Conservation (phyloP, 2,329 filamentous ascomycete species). For the Lachnellula cervina region DNA sequence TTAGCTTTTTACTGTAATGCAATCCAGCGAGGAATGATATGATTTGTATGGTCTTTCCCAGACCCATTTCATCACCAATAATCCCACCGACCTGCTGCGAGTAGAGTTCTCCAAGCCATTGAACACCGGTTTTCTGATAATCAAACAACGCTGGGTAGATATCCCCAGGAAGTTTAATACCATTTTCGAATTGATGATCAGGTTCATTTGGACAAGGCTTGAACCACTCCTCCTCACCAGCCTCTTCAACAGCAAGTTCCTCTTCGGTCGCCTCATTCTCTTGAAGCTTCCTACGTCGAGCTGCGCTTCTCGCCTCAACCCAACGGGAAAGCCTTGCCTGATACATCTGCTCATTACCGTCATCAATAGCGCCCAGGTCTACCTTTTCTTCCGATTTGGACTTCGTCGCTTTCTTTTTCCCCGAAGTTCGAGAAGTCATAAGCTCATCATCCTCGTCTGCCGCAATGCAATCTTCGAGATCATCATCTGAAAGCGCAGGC, state of each 20-base stretch:
- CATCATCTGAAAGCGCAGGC: slow-evolving; percentile 19
- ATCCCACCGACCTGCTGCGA: slow-evolving; percentile 89
- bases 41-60: slow-evolving; percentile 87
- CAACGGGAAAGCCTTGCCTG: slow-evolving; percentile 70
- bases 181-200: slow-evolving; percentile 68
- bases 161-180: slow-evolving; percentile 80
- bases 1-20: slow-evolving; percentile 83
- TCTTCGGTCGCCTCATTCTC: slow-evolving; percentile 33
- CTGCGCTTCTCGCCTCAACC: slow-evolving; percentile 59
- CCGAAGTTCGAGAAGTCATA: slow-evolving; percentile 35
- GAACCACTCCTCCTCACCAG: slow-evolving; percentile 66
- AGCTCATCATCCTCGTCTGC: slow-evolving; percentile 35
- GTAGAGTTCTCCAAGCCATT: slow-evolving; percentile 93
- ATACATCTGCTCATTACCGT: slow-evolving; percentile 82
- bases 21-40: slow-evolving; percentile 70
- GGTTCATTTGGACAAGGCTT: slow-evolving; percentile 78
- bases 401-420: slow-evolving; percentile 29
- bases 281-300: slow-evolving; percentile 43
- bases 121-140: slow-evolving; percentile 94
- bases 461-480: slow-evolving; percentile 26
- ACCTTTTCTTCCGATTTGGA: slow-evolving; percentile 29
- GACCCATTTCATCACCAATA: slow-evolving; percentile 94
- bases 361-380: slow-evolving; percentile 56
- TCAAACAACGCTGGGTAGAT: slow-evolving; percentile 90
- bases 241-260: slow-evolving; percentile 39